Conservation (phyloP, 2,329 filamentous ascomycete genomes). For the Pestalotiopsis sp. region DNA sequence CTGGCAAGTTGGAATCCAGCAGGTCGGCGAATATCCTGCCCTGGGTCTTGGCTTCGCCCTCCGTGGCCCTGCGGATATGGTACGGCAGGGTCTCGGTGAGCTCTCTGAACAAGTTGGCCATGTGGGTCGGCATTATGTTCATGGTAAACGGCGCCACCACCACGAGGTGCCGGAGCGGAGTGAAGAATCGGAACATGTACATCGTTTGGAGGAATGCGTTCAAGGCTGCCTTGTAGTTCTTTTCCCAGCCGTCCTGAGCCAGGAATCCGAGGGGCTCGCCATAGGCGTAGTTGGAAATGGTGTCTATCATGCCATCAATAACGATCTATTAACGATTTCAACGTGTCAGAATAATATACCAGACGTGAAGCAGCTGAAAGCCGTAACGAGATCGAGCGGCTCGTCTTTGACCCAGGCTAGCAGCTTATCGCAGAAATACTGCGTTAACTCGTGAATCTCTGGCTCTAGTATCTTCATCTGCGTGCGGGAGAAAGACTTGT, state of each 20-base stretch:
- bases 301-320: conserved; percentile 10
- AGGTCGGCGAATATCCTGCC: conserved; percentile 40
- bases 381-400: conserved; percentile 17
- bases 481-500: conserved; percentile 33
- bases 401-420: conserved; percentile 10
- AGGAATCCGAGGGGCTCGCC: conserved; percentile 25
- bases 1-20: conserved; percentile 32
- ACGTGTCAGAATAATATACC: neutral
- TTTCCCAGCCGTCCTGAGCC: conserved; percentile 13
- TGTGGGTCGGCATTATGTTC: conserved; percentile 23
- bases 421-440: conserved; percentile 33
- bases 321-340: neutral
- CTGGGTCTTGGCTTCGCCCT: conserved; percentile 26
- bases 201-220: conserved; percentile 24
- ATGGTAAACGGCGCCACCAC: conserved; percentile 19
- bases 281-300: conserved; percentile 25
- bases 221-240: conserved; percentile 21
- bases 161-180: conserved; percentile 22
- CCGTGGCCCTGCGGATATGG: conserved; percentile 32
- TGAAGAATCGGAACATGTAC: conserved; percentile 25
- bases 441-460: conserved; percentile 27
- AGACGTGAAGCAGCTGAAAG: conserved; percentile 24
- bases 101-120: conserved; percentile 17
- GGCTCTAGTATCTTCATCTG: conserved; percentile 33
- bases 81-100: conserved; percentile 20